Percentiles rank a stretch among this genome's conserved stretches.
Conservation (phyloP, 2,329 filamentous ascomycete species). For the Amauroascus niger region DNA sequence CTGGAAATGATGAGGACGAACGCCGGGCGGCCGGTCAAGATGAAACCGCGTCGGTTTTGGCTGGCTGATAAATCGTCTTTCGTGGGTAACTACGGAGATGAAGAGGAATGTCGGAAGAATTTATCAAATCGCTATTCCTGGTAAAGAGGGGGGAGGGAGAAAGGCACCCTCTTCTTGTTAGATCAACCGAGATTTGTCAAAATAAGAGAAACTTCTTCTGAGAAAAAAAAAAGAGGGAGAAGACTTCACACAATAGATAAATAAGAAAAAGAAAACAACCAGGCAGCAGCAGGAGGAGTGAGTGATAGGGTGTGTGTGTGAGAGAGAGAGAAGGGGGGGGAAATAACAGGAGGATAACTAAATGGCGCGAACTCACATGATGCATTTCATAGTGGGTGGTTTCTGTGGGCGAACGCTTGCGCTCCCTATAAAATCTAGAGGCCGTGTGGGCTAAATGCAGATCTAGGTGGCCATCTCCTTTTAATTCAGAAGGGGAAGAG, state of each 20-base stretch:
- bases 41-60: constrained; percentile 11
- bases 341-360: neutral
- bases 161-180: neutral
- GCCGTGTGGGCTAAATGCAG: too few relatives aligned
- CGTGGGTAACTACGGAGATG: constrained; percentile 6
- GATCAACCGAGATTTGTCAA: neutral
- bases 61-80: constrained; percentile 1
- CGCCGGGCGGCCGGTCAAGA: neutral
- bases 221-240: neutral
- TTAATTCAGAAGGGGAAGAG: too few relatives aligned
- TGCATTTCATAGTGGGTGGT: neutral
- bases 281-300: neutral
- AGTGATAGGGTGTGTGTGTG: constrained; percentile 11
- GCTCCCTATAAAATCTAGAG: neutral
- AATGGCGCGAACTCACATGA: neutral
- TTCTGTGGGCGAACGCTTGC: neutral
- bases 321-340: constrained; percentile 7
- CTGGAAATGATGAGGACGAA: constrained; percentile 8
- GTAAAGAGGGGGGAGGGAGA: neutral
- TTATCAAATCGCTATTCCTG: constrained; percentile 2
- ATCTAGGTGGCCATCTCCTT: neutral
- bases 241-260: constrained; percentile 9
- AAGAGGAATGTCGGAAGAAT: constrained; percentile 2
- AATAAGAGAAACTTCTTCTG: neutral
- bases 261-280: constrained; percentile 10